Conservation (phyloP, 345 rosid species). For the Conringia planisiliqua region DNA sequence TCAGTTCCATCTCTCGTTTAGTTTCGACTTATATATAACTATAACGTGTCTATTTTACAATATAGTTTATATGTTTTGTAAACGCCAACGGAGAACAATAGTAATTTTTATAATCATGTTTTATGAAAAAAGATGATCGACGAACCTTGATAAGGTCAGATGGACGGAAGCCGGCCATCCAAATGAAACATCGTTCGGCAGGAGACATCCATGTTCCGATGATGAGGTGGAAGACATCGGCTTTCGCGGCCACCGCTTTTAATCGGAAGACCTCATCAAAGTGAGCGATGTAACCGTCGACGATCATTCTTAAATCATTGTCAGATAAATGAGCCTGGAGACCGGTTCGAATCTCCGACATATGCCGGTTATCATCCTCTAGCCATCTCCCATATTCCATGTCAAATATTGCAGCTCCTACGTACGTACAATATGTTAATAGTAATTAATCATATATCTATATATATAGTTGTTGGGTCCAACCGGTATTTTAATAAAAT, state of each 20-base stretch:
- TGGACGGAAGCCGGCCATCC: slow-evolving; percentile 98
- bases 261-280: slow-evolving; percentile 82
- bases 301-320: slow-evolving; percentile 60
- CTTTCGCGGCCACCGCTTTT: slow-evolving; percentile 61
- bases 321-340: slow-evolving; percentile 75
- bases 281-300: slow-evolving; percentile 78
- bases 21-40: neutral
- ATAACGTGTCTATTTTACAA: neutral
- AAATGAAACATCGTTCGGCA: slow-evolving; percentile 93
- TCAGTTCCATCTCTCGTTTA: neutral
- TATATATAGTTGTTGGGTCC: neutral
- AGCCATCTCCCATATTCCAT: slow-evolving; percentile 95
- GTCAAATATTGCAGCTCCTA: slow-evolving; percentile 89
- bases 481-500: neutral
- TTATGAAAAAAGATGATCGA: neutral
- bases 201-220: slow-evolving; percentile 89
- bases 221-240: slow-evolving; percentile 85
- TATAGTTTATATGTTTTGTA: neutral
- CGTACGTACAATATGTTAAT: neutral
- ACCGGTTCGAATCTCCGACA: slow-evolving; percentile 76
- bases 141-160: slow-evolving; percentile 91
- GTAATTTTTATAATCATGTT: neutral
- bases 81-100: too few species aligned
- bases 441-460: neutral
- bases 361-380: slow-evolving; percentile 81